Conservation (phyloP, 1,284 basidiomycete genomes). For the Singerocomus inundabilis region DNA sequence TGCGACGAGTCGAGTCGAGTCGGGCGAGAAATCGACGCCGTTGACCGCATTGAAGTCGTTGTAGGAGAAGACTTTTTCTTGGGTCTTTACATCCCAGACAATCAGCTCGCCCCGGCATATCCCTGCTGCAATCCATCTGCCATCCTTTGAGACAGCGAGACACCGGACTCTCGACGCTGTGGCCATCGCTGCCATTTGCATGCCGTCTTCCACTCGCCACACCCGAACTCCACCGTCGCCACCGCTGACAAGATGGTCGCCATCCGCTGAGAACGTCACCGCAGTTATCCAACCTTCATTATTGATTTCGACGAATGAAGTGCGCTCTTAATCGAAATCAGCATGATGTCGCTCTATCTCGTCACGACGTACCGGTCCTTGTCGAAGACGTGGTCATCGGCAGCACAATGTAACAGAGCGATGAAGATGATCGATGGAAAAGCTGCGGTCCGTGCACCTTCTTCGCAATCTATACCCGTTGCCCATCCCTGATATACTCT, state of each 20-base stretch:
- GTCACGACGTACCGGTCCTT: no score
- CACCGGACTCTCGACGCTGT: neutral
- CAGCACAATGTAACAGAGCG: no score
- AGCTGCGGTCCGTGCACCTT: no score
- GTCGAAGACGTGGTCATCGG: no score
- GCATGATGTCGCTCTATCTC: no score
- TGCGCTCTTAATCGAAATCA: no score
- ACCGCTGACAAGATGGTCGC: neutral
- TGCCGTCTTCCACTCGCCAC: constrained; percentile 1
- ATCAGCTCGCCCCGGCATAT: neutral
- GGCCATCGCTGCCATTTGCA: neutral
- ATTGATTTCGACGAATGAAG: neutral
- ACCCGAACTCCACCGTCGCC: neutral
- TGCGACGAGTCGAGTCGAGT: constrained; percentile 6
- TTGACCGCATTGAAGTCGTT: neutral
- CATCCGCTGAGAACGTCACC: neutral
- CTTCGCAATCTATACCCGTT: no score
- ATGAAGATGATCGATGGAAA: no score
- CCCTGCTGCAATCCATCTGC: constrained; percentile 10
- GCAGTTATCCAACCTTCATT: neutral
- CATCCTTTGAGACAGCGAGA: constrained; percentile 5
- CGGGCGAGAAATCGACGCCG: constrained; percentile 11
- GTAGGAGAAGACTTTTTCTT: neutral
- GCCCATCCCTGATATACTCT: no score
- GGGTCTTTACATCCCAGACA: neutral